Evolutionary conservation across 257 asterid species (phyloP).

Genomic region (Cinchona pubescens): DNA sequence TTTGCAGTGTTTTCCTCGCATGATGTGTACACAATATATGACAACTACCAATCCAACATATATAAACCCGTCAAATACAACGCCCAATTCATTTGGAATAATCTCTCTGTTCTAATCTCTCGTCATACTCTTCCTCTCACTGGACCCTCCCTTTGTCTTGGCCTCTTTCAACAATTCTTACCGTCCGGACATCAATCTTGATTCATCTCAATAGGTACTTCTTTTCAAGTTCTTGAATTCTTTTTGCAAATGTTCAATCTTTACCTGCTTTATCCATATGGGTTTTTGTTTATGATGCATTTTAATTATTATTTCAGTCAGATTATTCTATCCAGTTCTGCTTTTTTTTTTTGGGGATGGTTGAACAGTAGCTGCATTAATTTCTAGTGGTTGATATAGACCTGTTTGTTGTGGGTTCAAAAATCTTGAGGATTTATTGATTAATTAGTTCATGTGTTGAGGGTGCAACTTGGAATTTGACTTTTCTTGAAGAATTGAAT

Average conservation of each 20-base stretch:
- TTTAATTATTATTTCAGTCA: neutral
- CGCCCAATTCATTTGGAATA: constrained; percentile 10
- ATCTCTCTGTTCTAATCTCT: constrained; percentile 12
- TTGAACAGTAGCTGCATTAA: constrained; percentile 10
- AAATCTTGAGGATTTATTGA: neutral
- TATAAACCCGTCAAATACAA: neutral
- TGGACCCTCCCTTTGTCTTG: constrained; percentile 23
- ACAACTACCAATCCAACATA: neutral
- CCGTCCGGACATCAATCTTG: neutral
- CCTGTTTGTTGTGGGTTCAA: neutral
- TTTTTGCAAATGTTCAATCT: neutral
- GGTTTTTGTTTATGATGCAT: neutral
- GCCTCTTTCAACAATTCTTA: neutral
- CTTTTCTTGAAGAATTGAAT: neutral
- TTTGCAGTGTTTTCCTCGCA: constrained; percentile 17
- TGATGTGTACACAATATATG: constrained; percentile 16
- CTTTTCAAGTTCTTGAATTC: neutral
- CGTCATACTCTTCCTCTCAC: constrained; percentile 5
- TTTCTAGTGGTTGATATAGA: neutral
- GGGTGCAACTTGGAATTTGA: neutral
- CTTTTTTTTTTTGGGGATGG: neutral
- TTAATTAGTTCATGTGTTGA: neutral
- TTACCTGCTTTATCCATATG: neutral
- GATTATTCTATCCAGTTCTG: neutral
- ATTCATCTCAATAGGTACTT: constrained; percentile 16